These are phyloP conservation scores for Sphaerulina vaccinii DNA, from an alignment of 2,329 filamentous ascomycete species.

Conservation along the genomic window DNA sequence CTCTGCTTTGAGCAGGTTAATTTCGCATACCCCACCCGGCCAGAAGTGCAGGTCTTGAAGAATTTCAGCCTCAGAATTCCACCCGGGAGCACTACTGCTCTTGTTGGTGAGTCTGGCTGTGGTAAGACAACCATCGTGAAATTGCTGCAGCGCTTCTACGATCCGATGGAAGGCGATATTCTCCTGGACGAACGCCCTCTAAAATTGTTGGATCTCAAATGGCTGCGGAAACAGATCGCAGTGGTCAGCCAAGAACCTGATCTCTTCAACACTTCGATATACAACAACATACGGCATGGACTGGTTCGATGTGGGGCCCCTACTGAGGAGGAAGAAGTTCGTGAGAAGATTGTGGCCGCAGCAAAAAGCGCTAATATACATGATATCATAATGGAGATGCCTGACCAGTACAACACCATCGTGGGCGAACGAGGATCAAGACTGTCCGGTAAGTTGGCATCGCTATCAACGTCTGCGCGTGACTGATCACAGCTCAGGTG, in stretches of 20 bases:
- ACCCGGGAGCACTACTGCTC: slow-evolving; percentile 38
- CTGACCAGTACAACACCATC: slow-evolving; percentile 48
- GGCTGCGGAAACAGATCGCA: slow-evolving; percentile 37
- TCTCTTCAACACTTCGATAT: slow-evolving; percentile 51
- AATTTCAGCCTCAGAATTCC: slow-evolving; percentile 39
- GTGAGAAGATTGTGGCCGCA: slow-evolving; percentile 49
- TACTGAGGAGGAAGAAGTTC: slow-evolving; percentile 35
- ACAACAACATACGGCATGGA: slow-evolving; percentile 55
- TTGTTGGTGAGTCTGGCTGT: slow-evolving; percentile 44
- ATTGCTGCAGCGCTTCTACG: slow-evolving; percentile 39
- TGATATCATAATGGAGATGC: slow-evolving; percentile 54
- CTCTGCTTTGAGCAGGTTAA: slow-evolving; percentile 41
- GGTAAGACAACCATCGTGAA: slow-evolving; percentile 44
- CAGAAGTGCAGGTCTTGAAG: slow-evolving; percentile 41
- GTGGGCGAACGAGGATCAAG: slow-evolving; percentile 44
- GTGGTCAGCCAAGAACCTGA: slow-evolving; percentile 53
- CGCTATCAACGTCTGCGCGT: too few species aligned
- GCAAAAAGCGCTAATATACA: slow-evolving; percentile 57
- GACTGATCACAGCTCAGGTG: too few species aligned
- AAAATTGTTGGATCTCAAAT: slow-evolving; percentile 41
- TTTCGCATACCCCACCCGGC: slow-evolving; percentile 44
- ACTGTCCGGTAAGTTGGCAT: too few species aligned
- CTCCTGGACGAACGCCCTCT: neutral
- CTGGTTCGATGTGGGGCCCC: slow-evolving; percentile 29
- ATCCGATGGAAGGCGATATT: slow-evolving; percentile 33